These are phyloP conservation scores for Thielaviopsis punctulata DNA, from an alignment of 2,329 filamentous ascomycete species.

Conservation along the genomic window DNA sequence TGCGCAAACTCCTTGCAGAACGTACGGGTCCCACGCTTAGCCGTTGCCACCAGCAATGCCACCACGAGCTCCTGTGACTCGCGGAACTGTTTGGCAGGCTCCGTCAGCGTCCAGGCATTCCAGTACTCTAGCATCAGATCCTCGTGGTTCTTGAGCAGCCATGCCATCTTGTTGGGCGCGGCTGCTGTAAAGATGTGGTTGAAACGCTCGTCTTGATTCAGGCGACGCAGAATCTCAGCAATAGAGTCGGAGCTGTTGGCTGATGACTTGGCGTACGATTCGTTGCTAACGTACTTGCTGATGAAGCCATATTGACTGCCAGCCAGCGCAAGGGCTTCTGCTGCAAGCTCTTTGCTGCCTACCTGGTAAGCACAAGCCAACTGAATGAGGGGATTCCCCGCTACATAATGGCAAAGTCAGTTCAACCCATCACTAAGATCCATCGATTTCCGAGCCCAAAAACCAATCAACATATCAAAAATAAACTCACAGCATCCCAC, in stretches of 20 bases:
- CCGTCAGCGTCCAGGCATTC: slow-evolving; percentile 64
- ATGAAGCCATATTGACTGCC: slow-evolving; percentile 40
- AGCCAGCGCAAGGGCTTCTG: slow-evolving; percentile 66
- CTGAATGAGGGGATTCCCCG: slow-evolving; percentile 86
- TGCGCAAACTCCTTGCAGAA: slow-evolving; percentile 79
- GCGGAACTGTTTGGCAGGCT: slow-evolving; percentile 58
- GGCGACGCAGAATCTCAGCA: slow-evolving; percentile 51
- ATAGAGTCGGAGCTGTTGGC: slow-evolving; percentile 43
- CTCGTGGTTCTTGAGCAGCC: slow-evolving; percentile 52
- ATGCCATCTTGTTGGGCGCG: slow-evolving; percentile 42
- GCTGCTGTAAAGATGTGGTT: slow-evolving; percentile 44
- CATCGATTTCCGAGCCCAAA: no score
- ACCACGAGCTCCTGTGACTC: slow-evolving; percentile 48
- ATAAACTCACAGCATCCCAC: slow-evolving; percentile 53
- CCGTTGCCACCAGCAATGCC: slow-evolving; percentile 44
- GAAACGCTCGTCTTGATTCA: slow-evolving; percentile 53
- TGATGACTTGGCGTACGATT: slow-evolving; percentile 49
- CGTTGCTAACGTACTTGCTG: slow-evolving; percentile 54
- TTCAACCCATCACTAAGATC: not conserved
- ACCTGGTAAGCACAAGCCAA: slow-evolving; percentile 88
- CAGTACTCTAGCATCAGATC: slow-evolving; percentile 66
- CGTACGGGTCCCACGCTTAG: slow-evolving; percentile 37
- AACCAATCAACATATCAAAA: not conserved
- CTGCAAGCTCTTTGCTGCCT: slow-evolving; percentile 65
- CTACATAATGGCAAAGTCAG: slow-evolving; percentile 24